Base-by-base conservation (phyloP, 176 grass and related monocot species). In the Metroxylon sagu region DNA sequence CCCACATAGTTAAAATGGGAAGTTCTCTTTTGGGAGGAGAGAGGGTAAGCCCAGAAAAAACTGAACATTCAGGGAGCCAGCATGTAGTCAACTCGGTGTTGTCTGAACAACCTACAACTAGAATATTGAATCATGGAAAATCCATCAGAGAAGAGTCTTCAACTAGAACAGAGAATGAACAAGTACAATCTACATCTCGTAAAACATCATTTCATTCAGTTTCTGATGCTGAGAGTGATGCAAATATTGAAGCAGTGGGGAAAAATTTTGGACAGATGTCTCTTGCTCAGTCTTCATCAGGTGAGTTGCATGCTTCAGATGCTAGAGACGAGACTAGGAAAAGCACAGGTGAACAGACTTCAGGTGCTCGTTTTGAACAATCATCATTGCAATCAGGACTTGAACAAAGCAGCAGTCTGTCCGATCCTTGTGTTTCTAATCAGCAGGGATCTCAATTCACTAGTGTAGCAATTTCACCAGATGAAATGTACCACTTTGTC, bases 401-500 rank as follows among this genome's bases (percentile, higher is more conserved):
- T 52, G 54, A 27, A 64, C 71, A 61, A 67, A 79, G 86, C 62
- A 80, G 62, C 69, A 68, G 28, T 52, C 78, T 79, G 43, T 76
- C 83, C 35, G 68, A 72, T 71, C 77, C 83, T 70, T 56, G 56
- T 82, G 64, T 80, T 83, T 69, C 60, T 59, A 62, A 70, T 54
- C 80, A 78, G 50, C 76, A 70, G 52, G 82, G 83, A 73, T 49
- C 74, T 63, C 68, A 82, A 87, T 21, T 29, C 68, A 61, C 70
- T 52, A 82, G 30, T 55, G 73, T 80, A 39, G 71, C 84, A 73
- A 88, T 91, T 85, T 97, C 87, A 60, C 87, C 87, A 27, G 71
- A 68, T 55, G 93, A 97, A 74, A 88, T 97, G 78, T 88, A 85
- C 48, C 64, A 84, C 19, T 91, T 76, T 61, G 84, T 97, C 29